A percentile compares a stretch with the other conserved stretches of the same genome.
phyloP scores from a whole-genome alignment of 2,329 filamentous ascomycete species.

The Lachnellula occidentalis region DNA sequence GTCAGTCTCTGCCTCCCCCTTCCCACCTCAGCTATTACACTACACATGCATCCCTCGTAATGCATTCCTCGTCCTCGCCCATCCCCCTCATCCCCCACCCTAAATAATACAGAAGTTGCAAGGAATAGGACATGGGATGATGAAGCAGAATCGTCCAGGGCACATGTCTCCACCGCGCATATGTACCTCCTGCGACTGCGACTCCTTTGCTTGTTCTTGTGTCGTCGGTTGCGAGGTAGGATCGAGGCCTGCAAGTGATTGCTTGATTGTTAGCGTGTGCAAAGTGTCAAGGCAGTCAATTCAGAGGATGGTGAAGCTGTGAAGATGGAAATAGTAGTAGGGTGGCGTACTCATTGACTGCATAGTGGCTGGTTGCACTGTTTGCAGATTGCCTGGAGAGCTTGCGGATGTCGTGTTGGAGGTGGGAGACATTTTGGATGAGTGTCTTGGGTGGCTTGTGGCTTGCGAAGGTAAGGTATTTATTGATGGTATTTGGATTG shows the following conservation, averaged over 20 bases:
- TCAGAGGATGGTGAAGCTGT: background rate
- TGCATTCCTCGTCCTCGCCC: too few species aligned
- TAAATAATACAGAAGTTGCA: background rate
- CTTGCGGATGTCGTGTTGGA: background rate
- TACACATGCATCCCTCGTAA: too few species aligned
- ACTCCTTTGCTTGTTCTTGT: slow-evolving; percentile 2
- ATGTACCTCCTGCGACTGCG: slow-evolving; percentile 17
- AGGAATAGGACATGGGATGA: slow-evolving; percentile 18
- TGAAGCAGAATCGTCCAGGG: slow-evolving; percentile 35
- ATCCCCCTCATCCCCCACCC: too few species aligned
- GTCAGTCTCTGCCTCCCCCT: too few species aligned
- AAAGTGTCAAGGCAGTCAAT: background rate
- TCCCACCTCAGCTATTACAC: too few species aligned
- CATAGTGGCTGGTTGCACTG: slow-evolving; percentile 7
- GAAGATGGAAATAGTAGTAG: background rate
- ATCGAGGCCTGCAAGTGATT: background rate
- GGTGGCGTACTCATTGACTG: slow-evolving; percentile 13
- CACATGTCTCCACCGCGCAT: slow-evolving; percentile 32
- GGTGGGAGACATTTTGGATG: background rate
- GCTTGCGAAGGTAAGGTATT: background rate
- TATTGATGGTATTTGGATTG: background rate
- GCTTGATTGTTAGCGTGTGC: background rate
- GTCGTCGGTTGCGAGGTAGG: slow-evolving; percentile 1
- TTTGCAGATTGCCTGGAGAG: slow-evolving; percentile 5
- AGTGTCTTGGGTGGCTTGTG: background rate